These are phyloP conservation scores for Hydnum rufescens DNA, from an alignment of 768 basidiomycete genomes.

Conservation along the genomic window DNA sequence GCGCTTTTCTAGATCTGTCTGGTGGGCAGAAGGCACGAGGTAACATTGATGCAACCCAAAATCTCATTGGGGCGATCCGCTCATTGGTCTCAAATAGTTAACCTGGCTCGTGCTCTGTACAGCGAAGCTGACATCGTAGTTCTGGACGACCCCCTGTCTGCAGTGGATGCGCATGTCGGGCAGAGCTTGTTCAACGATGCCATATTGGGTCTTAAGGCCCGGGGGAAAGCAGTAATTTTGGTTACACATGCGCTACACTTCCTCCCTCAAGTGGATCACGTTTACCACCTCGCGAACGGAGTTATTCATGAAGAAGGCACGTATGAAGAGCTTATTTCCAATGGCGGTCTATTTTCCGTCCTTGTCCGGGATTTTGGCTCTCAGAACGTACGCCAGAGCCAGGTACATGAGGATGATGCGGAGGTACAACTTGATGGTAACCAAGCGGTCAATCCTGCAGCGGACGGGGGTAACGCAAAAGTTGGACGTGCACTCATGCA, in stretches of 20 bases:
- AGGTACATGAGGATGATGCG: slow-evolving; percentile 10
- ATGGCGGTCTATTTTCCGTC: slow-evolving; percentile 33
- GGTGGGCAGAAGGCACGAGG: slow-evolving; percentile 47
- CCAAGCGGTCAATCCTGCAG: slow-evolving; percentile 7
- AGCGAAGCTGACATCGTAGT: slow-evolving; percentile 39
- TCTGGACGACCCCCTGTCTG: slow-evolving; percentile 46
- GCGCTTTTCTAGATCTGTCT: slow-evolving; percentile 17
- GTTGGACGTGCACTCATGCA: slow-evolving; percentile 46
- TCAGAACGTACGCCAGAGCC: background rate
- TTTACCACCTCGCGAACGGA: slow-evolving; percentile 29
- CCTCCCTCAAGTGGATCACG: slow-evolving; percentile 30
- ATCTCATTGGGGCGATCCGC: background rate
- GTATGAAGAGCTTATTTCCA: slow-evolving; percentile 29
- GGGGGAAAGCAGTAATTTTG: slow-evolving; percentile 32
- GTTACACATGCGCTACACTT: slow-evolving; percentile 40
- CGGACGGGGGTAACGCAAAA: slow-evolving; percentile 36
- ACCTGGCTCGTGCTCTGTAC: slow-evolving; percentile 53
- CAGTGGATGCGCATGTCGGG: slow-evolving; percentile 37
- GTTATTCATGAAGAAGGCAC: slow-evolving; percentile 30
- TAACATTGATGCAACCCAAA: slow-evolving; percentile 10
- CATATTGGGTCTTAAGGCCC: slow-evolving; percentile 28
- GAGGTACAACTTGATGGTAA: slow-evolving; percentile 21
- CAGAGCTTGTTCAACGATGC: slow-evolving; percentile 46
- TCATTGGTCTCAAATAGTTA: slow-evolving; percentile 32
- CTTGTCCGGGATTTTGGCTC: slow-evolving; percentile 46